phyloP scores from a whole-genome alignment of 2,329 filamentous ascomycete genomes.

The Penicillium olsonii region DNA sequence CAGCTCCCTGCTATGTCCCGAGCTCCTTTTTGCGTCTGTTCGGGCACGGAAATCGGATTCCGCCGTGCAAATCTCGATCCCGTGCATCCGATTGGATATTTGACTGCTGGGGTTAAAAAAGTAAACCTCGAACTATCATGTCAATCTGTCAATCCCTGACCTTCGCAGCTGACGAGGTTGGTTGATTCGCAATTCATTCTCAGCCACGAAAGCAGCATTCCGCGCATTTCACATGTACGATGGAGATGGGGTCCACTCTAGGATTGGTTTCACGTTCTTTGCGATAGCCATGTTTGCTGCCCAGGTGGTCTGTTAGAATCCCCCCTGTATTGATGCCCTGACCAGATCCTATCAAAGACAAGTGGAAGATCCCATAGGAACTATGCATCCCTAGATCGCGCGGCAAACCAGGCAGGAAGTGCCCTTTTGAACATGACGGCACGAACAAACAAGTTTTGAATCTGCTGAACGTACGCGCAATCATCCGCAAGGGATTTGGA shows the following conservation, averaged over 20 bases:
- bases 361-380: not conserved
- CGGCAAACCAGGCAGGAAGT: not conserved
- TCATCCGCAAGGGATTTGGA: slow-evolving; percentile 15
- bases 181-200: slow-evolving; percentile 5
- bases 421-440: not conserved
- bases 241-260: not conserved
- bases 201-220: not conserved
- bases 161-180: not conserved
- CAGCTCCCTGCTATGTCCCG: not conserved
- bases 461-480: slow-evolving; percentile 12
- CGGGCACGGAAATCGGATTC: slow-evolving; percentile 6
- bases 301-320: too few relatives aligned
- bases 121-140: not conserved
- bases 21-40: not conserved
- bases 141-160: not conserved
- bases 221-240: not conserved
- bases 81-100: slow-evolving; percentile 6
- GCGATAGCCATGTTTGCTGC: not conserved
- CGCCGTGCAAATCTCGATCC: slow-evolving; percentile 1
- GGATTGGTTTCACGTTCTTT: not conserved
- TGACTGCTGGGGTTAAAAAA: not conserved
- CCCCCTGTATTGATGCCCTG: not conserved
- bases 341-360: not conserved
- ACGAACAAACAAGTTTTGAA: not conserved
- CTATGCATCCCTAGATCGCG: slow-evolving; percentile 5